A percentile compares a stretch with the other conserved stretches of the same genome.
phyloP scores from a whole-genome alignment of 163 green algal genomes.

The Chloromonas sp. region DNA sequence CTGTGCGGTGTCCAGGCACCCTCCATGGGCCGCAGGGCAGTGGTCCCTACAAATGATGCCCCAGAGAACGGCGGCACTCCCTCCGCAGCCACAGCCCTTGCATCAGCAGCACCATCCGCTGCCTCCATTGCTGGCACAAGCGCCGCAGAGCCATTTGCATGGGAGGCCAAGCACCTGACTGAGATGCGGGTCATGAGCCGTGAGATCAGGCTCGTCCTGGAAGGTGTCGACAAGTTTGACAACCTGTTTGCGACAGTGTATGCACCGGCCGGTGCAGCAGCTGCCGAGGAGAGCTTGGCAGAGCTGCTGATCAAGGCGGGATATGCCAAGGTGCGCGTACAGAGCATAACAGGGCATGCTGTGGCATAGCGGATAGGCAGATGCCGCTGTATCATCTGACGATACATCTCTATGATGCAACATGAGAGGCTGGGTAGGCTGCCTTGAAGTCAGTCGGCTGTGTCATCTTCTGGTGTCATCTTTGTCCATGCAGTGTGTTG shows the following conservation, averaged over 20 bases:
- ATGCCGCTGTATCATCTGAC: too few species aligned
- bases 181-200: conserved; percentile 61
- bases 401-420: too few species aligned
- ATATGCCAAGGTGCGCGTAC: conserved; percentile 54
- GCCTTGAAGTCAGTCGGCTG: too few species aligned
- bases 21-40: conserved; percentile 51
- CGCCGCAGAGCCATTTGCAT: conserved; percentile 73
- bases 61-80: conserved; percentile 17
- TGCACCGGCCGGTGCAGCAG: background rate
- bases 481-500: conserved; percentile 43
- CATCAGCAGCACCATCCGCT: conserved; percentile 12
- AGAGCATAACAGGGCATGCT: too few species aligned
- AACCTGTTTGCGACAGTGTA: conserved; percentile 74
- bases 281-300: conserved; percentile 42
- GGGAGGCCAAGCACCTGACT: conserved; percentile 82
- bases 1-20: conserved; percentile 25
- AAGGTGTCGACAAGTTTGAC: conserved; percentile 78
- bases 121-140: conserved; percentile 26
- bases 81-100: conserved; percentile 15
- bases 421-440: too few species aligned
- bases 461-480: background rate
- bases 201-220: conserved; percentile 52
- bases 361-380: too few species aligned
- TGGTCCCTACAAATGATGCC: background rate
- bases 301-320: conserved; percentile 57